Conservation (phyloP, 78 protist species). For the Cavenderia fasciculata region DNA sequence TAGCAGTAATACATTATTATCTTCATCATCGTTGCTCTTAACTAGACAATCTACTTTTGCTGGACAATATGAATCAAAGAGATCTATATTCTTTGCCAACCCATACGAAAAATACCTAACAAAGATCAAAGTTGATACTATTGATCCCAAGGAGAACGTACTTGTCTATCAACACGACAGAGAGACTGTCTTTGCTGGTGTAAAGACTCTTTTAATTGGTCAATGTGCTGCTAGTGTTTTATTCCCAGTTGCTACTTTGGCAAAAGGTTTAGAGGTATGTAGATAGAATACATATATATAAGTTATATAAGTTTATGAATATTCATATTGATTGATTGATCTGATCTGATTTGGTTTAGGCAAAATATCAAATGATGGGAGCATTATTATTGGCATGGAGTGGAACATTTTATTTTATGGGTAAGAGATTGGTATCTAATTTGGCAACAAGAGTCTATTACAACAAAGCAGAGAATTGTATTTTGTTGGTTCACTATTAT, state of each 20-base stretch:
- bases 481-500: slow-evolving; percentile 6
- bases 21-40: too few relatives aligned
- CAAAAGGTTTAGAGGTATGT: slow-evolving; percentile 3
- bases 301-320: too few relatives aligned
- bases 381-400: slow-evolving; percentile 29
- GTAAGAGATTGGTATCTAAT: not conserved
- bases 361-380: slow-evolving; percentile 8
- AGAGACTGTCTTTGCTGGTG: not conserved
- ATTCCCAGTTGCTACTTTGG: not conserved
- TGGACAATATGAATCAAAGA: too few relatives aligned
- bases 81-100: too few relatives aligned
- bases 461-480: not conserved
- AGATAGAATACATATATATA: not conserved
- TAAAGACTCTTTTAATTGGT: not conserved
- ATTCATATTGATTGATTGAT: too few relatives aligned
- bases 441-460: slow-evolving; percentile 17
- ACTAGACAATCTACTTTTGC: too few relatives aligned
- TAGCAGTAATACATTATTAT: too few relatives aligned
- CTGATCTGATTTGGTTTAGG: too few relatives aligned
- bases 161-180: too few relatives aligned
- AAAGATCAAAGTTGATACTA: too few relatives aligned
- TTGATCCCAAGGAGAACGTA: too few relatives aligned
- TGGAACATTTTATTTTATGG: slow-evolving; percentile 11
- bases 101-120: too few relatives aligned
- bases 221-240: not conserved